phyloP scores from a whole-genome alignment of 164 flowering plant genomes.

The Brasenia schreberi region DNA sequence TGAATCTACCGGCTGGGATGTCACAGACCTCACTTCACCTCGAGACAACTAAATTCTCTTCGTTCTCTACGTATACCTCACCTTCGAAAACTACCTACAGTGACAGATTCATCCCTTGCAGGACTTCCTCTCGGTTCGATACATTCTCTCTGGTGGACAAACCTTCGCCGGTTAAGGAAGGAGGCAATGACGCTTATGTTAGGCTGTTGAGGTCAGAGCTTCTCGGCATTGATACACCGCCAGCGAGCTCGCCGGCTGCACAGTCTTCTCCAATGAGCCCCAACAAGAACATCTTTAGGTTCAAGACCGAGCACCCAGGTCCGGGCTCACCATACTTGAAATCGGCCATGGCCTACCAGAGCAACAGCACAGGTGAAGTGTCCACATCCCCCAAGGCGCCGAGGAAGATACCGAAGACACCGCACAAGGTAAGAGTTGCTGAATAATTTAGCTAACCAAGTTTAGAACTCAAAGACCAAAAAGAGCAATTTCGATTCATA shows the following conservation, averaged over 20 bases:
- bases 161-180: conserved; percentile 72
- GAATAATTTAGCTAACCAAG: background rate
- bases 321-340: conserved; percentile 70
- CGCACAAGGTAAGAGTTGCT: conserved; percentile 56
- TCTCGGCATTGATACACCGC: conserved; percentile 66
- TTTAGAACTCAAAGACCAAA: background rate
- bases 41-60: conserved; percentile 28
- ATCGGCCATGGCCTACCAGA: conserved; percentile 42
- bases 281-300: conserved; percentile 77
- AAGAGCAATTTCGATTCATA: too few relatives aligned
- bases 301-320: conserved; percentile 66
- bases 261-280: conserved; percentile 63
- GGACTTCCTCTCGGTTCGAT: conserved; percentile 89
- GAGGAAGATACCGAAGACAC: conserved; percentile 85
- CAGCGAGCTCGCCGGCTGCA: conserved; percentile 66
- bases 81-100: conserved; percentile 56
- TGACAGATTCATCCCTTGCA: conserved; percentile 91
- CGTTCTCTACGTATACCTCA: conserved; percentile 39
- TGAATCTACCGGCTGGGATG: conserved; percentile 90
- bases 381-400: conserved; percentile 80
- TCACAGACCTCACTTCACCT: conserved; percentile 47
- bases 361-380: conserved; percentile 30
- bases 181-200: conserved; percentile 63
- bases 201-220: conserved; percentile 71
- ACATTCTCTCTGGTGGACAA: conserved; percentile 71